Percentiles rank a stretch among this genome's conserved stretches.
phyloP scores from a whole-genome alignment of 495 filamentous ascomycete genomes.

The Tuber brumale region DNA sequence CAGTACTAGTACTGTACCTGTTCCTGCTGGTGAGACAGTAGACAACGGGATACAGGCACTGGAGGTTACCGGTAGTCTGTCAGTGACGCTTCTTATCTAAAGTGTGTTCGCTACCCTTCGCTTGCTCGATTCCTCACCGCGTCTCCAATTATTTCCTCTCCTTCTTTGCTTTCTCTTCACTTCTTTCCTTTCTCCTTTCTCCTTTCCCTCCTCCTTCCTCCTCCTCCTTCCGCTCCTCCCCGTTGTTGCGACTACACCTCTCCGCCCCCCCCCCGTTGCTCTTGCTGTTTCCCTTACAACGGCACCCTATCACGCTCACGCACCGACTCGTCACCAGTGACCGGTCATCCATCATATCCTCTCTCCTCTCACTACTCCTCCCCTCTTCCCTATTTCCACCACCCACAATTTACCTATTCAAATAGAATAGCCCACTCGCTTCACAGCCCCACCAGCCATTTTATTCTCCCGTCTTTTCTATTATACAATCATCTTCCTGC shows the following conservation, averaged over 20 bases:
- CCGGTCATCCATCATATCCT: conserved; percentile 5
- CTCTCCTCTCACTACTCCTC: conserved; percentile 3
- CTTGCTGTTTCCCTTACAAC: conserved; percentile 12
- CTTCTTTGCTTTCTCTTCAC: conserved; percentile 5
- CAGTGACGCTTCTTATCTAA: background rate
- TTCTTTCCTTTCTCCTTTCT: conserved; percentile 5
- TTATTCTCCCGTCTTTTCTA: background rate
- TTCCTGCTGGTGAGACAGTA: background rate
- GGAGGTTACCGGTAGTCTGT: background rate
- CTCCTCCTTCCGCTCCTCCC: background rate
- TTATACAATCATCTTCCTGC: conserved; percentile 7
- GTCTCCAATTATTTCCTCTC: conserved; percentile 16
- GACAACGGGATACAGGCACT: background rate
- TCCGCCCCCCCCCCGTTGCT: conserved; percentile 16
- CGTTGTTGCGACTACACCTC: conserved; percentile 6
- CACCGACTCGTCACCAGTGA: background rate
- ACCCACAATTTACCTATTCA: background rate
- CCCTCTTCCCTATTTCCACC: background rate
- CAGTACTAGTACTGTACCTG: background rate
- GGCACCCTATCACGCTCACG: background rate
- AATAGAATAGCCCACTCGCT: conserved; percentile 6
- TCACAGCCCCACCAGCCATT: background rate
- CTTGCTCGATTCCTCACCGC: conserved; percentile 12
- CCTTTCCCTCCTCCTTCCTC: conserved; percentile 6
- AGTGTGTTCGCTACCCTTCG: background rate